Conservation (phyloP, 305 asterid species). For the Fraxinus xanthoxyloides region DNA sequence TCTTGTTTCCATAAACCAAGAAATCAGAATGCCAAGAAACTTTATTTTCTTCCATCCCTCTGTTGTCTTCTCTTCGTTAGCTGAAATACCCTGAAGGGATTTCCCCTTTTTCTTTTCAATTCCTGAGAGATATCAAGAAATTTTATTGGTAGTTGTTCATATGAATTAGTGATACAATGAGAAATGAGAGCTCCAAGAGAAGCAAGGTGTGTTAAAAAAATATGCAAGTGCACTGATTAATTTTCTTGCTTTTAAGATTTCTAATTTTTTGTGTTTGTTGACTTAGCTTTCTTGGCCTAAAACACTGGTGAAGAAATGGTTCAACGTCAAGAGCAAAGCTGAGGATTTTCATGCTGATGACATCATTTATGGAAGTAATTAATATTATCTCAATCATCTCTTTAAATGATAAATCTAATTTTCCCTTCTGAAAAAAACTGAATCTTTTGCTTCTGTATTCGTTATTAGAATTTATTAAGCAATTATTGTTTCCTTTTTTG, state of each 20-base stretch:
- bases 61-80: slow-evolving; percentile 27
- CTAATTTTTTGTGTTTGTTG: slow-evolving; percentile 17
- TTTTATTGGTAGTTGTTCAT: slow-evolving; percentile 13
- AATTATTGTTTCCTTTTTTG: background rate
- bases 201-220: slow-evolving; percentile 52
- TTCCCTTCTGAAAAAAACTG: background rate
- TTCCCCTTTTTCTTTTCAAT: background rate
- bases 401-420: slow-evolving; percentile 17
- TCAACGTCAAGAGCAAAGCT: slow-evolving; percentile 73
- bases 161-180: slow-evolving; percentile 83
- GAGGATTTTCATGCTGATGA: slow-evolving; percentile 91
- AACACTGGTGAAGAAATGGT: slow-evolving; percentile 88
- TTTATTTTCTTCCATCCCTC: slow-evolving; percentile 24
- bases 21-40: slow-evolving; percentile 36
- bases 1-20: background rate
- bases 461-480: background rate
- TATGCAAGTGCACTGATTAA: slow-evolving; percentile 30
- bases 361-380: slow-evolving; percentile 56
- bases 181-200: slow-evolving; percentile 78
- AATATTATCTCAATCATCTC: slow-evolving; percentile 9
- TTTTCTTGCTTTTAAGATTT: slow-evolving; percentile 30
- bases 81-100: slow-evolving; percentile 10
- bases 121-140: slow-evolving; percentile 18
- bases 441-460: background rate
- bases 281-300: slow-evolving; percentile 81